These are phyloP conservation scores for Solanum medicagineum DNA, from an alignment of 257 asterid genomes.

Conservation along the genomic window DNA sequence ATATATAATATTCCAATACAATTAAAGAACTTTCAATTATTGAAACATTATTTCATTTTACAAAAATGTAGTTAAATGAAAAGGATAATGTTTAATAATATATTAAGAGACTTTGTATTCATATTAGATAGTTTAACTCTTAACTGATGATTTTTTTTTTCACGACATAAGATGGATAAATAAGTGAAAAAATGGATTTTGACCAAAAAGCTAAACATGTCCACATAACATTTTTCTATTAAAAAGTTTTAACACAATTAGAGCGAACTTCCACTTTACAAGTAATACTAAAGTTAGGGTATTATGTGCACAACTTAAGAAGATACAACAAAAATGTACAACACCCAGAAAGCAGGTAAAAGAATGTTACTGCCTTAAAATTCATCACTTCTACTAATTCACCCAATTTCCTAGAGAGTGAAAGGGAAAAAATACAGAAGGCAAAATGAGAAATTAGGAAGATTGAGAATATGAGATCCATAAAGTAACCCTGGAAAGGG, in stretches of 20 bases:
- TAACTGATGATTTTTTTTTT: too few relatives aligned
- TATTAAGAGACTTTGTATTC: too few relatives aligned
- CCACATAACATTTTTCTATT: neutral
- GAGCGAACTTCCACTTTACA: neutral
- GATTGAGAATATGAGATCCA: neutral
- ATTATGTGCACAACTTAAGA: neutral
- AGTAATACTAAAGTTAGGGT: neutral
- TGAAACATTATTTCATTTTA: too few relatives aligned
- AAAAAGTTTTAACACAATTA: neutral
- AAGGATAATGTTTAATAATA: neutral
- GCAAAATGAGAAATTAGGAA: neutral
- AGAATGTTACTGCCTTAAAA: neutral
- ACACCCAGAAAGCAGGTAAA: neutral
- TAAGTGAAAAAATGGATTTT: too few relatives aligned
- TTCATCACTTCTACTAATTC: neutral
- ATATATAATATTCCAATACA: neutral
- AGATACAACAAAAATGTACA: neutral
- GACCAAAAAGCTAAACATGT: neutral
- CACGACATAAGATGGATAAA: neutral
- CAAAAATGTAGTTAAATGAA: neutral
- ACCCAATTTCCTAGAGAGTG: neutral
- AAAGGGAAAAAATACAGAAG: neutral
- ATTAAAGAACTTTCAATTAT: neutral
- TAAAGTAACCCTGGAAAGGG: neutral
- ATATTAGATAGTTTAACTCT: too few relatives aligned